Evolutionary conservation across 2,329 filamentous ascomycete species (phyloP).

Genomic region (Daldinia sp.): DNA sequence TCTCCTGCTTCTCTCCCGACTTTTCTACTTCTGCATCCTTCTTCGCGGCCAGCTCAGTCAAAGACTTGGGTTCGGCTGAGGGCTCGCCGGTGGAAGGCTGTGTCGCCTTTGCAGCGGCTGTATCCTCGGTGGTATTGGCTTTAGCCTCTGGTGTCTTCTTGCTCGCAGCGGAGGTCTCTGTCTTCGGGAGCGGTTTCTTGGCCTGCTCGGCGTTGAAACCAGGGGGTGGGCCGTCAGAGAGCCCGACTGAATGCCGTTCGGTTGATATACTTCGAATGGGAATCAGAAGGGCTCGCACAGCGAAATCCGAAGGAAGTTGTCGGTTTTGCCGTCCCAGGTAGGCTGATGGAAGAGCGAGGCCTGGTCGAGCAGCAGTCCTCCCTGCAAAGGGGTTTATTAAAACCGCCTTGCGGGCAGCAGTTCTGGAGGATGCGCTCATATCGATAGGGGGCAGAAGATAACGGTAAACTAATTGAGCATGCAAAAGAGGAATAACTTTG

Average conservation of each 20-base stretch:
- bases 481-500: background rate
- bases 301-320: slow-evolving; percentile 55
- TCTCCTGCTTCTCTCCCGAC: slow-evolving; percentile 75
- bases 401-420: slow-evolving; percentile 64
- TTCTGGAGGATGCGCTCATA: slow-evolving; percentile 66
- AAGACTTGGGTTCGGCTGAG: slow-evolving; percentile 53
- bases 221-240: slow-evolving; percentile 75
- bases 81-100: slow-evolving; percentile 43
- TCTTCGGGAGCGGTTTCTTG: slow-evolving; percentile 79
- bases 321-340: slow-evolving; percentile 57
- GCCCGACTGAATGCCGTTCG: slow-evolving; percentile 63
- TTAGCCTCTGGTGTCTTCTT: slow-evolving; percentile 48
- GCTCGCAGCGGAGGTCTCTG: slow-evolving; percentile 49
- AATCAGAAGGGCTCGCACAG: slow-evolving; percentile 65
- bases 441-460: slow-evolving; percentile 9
- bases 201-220: slow-evolving; percentile 92
- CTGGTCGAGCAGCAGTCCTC: slow-evolving; percentile 55
- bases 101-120: slow-evolving; percentile 39
- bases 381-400: slow-evolving; percentile 62
- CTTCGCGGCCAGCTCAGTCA: slow-evolving; percentile 69
- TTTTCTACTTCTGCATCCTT: slow-evolving; percentile 70
- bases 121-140: slow-evolving; percentile 44
- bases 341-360: slow-evolving; percentile 56
- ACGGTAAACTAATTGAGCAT: slow-evolving; percentile 8
- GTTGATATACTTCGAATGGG: slow-evolving; percentile 66